Base-by-base conservation (phyloP, 306 rosid species). In the Erythrophleum fordii region DNA sequence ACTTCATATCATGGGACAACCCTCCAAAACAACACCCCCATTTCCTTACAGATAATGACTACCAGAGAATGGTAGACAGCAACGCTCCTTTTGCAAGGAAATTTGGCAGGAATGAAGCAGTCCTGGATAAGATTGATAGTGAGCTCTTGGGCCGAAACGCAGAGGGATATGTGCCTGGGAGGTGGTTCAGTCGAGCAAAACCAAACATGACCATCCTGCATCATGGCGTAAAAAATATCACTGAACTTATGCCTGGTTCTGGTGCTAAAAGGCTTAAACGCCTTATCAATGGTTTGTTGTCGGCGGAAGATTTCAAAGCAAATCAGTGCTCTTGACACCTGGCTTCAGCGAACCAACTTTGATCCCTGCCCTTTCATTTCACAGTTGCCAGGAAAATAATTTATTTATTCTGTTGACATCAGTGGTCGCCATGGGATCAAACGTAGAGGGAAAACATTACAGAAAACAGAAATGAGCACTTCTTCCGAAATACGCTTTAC, bases 1-100 rank as follows among this genome's bases (percentile, higher is more conserved):
- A 92, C 85, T 92, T 89, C 82, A 92, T 92, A 84, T 90, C 95
- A 42, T 90, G 97, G 97, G 95, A 92, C 88, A 92, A 80, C 77
- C 97, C 95, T 65, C 95, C 93, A 1, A 90, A 92, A 72, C 95
- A 92, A 72, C 97, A 92, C 70, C 93, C 95, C 0, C 93, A 90
- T 87, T 92, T 92, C 75, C 93, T 90, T 45, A 79, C 89, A 0
- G 52, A 2, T 14, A n/a, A 78, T 41, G 93, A 90, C 81, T 89
- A 80, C 79, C 82, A 73, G 49, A 79, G 82, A 61, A 86, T 92
- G 95, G 90, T 88, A 46, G 92, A 84, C 65, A 92, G 97, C 83
- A 85, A 92, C 65, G 89, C 92, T 0, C 95, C 95, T 28, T 92
- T 92, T 0, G 93, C 91, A 0, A 77, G 97, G 84, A 90, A 92